Conservation (phyloP, 768 basidiomycete species). For the Neoboletus subvelutipes region DNA sequence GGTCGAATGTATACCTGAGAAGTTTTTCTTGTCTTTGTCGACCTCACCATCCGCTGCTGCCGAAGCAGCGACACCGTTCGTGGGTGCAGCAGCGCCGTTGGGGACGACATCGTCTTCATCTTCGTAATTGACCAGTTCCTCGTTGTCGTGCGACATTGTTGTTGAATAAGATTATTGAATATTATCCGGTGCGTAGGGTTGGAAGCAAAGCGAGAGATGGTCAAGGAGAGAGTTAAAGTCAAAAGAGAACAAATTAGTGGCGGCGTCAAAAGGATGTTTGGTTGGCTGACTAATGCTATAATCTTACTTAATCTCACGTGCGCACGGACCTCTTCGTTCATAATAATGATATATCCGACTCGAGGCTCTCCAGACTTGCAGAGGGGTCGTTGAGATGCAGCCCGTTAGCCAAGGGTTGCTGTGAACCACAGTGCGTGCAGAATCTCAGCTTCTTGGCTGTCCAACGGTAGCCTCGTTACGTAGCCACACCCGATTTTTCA, state of each 20-base stretch:
- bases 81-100: slow-evolving; percentile 49
- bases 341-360: not conserved
- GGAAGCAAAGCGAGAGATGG: slow-evolving; percentile 18
- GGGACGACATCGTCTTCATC: slow-evolving; percentile 82
- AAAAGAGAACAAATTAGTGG: slow-evolving; percentile 26
- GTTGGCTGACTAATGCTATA: slow-evolving; percentile 25
- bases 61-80: slow-evolving; percentile 48
- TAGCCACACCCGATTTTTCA: slow-evolving; percentile 6
- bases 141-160: slow-evolving; percentile 80
- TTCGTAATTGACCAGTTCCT: slow-evolving; percentile 94
- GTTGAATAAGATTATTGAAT: slow-evolving; percentile 24
- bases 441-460: not conserved
- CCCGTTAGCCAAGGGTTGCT: not conserved
- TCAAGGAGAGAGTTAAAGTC: slow-evolving; percentile 21
- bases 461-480: slow-evolving; percentile 7
- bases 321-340: slow-evolving; percentile 28
- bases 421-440: slow-evolving; percentile 7
- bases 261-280: slow-evolving; percentile 13
- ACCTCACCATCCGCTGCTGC: slow-evolving; percentile 49
- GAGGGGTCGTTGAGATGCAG: slow-evolving; percentile 4
- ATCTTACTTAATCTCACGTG: slow-evolving; percentile 22
- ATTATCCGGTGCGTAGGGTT: slow-evolving; percentile 28
- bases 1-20: slow-evolving; percentile 99
- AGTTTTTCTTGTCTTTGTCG: slow-evolving; percentile 93
- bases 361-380: not conserved